phyloP scores from a whole-genome alignment of 163 green algal species.

The Trebouxiophyceae sp. region DNA sequence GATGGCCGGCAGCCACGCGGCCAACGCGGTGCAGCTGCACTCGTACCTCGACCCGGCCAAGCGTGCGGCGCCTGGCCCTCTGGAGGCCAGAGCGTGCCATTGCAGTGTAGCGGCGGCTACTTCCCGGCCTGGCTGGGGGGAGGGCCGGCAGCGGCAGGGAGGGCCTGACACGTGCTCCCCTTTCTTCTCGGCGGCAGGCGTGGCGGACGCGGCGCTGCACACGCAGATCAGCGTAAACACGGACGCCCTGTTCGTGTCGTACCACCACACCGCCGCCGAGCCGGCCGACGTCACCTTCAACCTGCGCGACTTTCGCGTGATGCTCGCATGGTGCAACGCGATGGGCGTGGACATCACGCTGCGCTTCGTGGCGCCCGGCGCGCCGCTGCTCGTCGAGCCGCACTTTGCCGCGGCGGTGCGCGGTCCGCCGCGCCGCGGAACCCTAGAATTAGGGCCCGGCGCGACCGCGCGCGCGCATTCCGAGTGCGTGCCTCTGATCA shows the following conservation, averaged over 20 bases:
- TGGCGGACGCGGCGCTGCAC: slow-evolving; percentile 33
- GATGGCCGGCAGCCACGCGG: background rate
- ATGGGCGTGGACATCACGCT: slow-evolving; percentile 46
- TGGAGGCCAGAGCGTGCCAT: no score
- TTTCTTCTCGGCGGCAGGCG: slow-evolving; percentile 16
- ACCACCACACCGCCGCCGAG: slow-evolving; percentile 24
- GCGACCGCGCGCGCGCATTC: no score
- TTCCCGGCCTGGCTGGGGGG: no score
- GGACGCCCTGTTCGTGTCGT: slow-evolving; percentile 44
- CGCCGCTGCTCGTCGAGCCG: slow-evolving; percentile 60
- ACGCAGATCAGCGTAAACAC: slow-evolving; percentile 46
- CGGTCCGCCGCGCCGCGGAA: no score
- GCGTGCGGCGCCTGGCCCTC: no score
- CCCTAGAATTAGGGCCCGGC: no score
- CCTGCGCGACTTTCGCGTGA: slow-evolving; percentile 62
- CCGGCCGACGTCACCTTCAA: slow-evolving; percentile 63
- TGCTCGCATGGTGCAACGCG: slow-evolving; percentile 54
- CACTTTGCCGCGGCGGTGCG: no score
- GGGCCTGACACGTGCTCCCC: background rate
- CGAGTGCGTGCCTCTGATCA: background rate
- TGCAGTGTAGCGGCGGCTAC: no score
- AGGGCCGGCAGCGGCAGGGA: no score
- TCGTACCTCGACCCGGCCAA: slow-evolving; percentile 67
- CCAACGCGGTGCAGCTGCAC: slow-evolving; percentile 37
- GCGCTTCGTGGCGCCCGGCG: slow-evolving; percentile 44